Base-by-base conservation (phyloP, 495 filamentous ascomycete species). In the Aspergillus baeticus region DNA sequence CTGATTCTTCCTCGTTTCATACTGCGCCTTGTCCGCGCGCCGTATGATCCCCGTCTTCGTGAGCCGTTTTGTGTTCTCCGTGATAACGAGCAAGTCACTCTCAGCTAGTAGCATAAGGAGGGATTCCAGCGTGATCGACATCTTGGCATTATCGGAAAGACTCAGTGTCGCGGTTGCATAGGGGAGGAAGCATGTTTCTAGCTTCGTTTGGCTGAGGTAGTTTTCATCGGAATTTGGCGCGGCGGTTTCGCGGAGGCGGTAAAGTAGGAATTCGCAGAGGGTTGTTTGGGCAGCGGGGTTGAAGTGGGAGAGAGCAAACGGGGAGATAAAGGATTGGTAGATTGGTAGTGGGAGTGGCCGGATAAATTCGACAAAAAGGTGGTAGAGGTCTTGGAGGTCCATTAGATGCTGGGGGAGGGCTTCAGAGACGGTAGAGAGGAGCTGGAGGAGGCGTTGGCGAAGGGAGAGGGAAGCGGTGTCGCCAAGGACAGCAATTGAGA, bases 81-180 rank as follows among this genome's bases (percentile, higher is more conserved):
- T 81, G 42, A 81, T 71, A 18, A 60, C 63, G 7, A 87, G 55
- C 55, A 69, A 51, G 0, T 68, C 58, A 21, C 63, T 61, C 0
- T 68, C 62, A 1, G 77, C 75, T n/a, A 92, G 63, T 4, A 87
- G 69, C 41, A 85, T 78, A 48, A 93, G 58, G 51, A 95, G 66
- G 0, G 77, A 77, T 69, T 98, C 93, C 0, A 96, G 67, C 47
- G 90, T 64, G 3, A 96, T 70, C 4, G 87, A 87, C 31, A 96
- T 76, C 69, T 91, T 92, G 3, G 88, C 85, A 63, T 97, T 96
- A 45, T 95, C 90, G 5, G 78, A 78, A 0, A 80, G 69, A 6
- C 76, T 82, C 5, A 79, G 69, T 0, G 78, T 84, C 43, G 81
- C 85, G 0, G 92, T 90, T 1, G 85, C 70, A 50, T 78, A 90